Conservation (phyloP, 1,284 basidiomycete genomes). For the Acaromyces ingoldii region DNA sequence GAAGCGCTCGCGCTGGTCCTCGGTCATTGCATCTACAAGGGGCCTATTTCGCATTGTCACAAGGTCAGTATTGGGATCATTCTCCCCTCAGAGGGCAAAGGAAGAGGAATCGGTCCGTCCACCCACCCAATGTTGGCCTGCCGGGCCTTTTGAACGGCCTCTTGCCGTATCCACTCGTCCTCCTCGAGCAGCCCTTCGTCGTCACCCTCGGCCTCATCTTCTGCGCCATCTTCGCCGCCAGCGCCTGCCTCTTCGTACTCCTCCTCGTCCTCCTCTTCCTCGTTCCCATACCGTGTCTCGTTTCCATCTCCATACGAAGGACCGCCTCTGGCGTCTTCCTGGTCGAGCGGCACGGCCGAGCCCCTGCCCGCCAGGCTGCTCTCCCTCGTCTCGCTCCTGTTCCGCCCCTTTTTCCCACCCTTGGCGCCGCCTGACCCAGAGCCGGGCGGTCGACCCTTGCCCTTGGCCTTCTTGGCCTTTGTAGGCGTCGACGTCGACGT, state of each 20-base stretch:
- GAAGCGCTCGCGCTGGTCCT: constrained; percentile 78
- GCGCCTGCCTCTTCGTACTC: constrained; percentile 17
- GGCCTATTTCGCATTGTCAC: constrained; percentile 56
- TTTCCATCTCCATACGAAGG: too few species aligned
- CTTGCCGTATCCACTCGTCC: constrained; percentile 35
- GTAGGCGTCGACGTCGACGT: too few species aligned
- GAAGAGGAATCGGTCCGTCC: background rate
- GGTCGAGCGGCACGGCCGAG: too few species aligned
- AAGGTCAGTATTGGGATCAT: constrained; percentile 15
- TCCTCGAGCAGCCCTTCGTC: constrained; percentile 44
- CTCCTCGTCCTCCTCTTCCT: constrained; percentile 32
- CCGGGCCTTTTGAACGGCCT: constrained; percentile 49
- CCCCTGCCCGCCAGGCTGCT: too few species aligned
- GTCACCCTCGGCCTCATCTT: constrained; percentile 28
- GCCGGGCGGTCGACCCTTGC: too few species aligned
- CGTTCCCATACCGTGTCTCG: too few species aligned
- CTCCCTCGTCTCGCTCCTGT: too few species aligned
- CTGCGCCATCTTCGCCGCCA: background rate
- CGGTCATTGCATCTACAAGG: constrained; percentile 76
- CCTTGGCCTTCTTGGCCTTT: too few species aligned
- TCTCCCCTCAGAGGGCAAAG: constrained; percentile 14
- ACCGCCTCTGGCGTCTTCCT: too few species aligned
- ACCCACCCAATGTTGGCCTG: constrained; percentile 50
- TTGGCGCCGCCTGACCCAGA: too few species aligned
- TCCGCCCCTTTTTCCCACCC: too few species aligned